Evolutionary conservation across 306 rosid genomes (phyloP), one percentile per base, ranked within the genome.

Genomic region (Lathyrus tuberosus): DNA sequence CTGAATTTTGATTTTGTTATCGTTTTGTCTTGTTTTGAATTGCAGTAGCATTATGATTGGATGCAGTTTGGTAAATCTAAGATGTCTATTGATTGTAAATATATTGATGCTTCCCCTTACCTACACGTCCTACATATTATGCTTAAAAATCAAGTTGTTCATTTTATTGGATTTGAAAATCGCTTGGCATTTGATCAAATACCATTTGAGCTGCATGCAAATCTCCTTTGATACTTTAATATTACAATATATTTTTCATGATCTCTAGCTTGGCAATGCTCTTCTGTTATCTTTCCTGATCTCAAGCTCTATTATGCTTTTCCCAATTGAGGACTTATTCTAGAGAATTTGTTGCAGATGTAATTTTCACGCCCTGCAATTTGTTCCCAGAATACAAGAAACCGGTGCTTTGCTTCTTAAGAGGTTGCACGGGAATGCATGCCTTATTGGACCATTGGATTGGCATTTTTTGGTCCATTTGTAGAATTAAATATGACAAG

Each of bases 341-440:
- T 87, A 94, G 97, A 91, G 96, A 83, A 92, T 94, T 86, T 95
- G 99, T 69, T 94, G 99, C 99, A 91, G 97, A 84, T 94, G 99
- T 82, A 94, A 94, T 82, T 94, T 94, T 79, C 89, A 90, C 42
- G 96, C 97, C 64, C 83, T 94, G 81, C 93, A 83, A 81, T 94
- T 94, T 89, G 91, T 84, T 78, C 95, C 96, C 75, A 88, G 80
- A 86, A 88, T 94, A 74, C 99, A 91, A 94, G 85, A 88, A 86
- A 75, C 90, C 8, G 97, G 97, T 71, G 92, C 92, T 63, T 79
- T 88, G 79, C 89, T 94, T 81, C 90, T 94, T 70, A 89, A 83
- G 85, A 91, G 96, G 78, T 74, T 94, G 76, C 99, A 91, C 5
- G 86, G 81, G 37, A 80, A 73, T 68, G 74, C 74, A 48, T 85